Conservation (phyloP, 495 filamentous ascomycete species). For the Annulohypoxylon maeteangense region DNA sequence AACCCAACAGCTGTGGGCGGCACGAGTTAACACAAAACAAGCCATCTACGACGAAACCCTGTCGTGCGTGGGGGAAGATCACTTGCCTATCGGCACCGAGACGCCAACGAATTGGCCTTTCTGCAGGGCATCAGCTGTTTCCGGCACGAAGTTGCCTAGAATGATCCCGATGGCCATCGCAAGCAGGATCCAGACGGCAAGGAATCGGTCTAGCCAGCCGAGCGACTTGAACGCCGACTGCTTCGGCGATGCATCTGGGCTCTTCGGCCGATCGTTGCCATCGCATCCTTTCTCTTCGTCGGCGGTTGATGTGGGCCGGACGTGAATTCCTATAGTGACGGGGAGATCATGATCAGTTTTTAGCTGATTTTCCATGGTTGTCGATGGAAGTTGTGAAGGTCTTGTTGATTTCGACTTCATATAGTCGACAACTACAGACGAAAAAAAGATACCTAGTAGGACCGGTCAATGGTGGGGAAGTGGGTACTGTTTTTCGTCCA, state of each 20-base stretch:
- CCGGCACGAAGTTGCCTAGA: constrained; percentile 79
- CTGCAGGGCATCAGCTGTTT: constrained; percentile 69
- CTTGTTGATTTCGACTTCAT: background rate
- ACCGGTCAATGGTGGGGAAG: background rate
- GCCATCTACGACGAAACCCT: background rate
- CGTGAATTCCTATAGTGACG: background rate
- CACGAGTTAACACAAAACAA: background rate
- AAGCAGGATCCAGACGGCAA: constrained; percentile 86
- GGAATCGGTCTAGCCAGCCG: constrained; percentile 77
- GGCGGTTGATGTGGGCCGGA: constrained; percentile 6
- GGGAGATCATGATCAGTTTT: constrained; percentile 11
- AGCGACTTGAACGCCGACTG: constrained; percentile 63
- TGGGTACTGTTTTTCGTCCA: background rate
- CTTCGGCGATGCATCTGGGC: constrained; percentile 7
- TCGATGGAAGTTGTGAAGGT: background rate
- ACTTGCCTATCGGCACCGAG: constrained; percentile 79
- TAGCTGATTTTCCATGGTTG: background rate
- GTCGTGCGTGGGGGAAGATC: background rate
- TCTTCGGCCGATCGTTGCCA: constrained; percentile 1
- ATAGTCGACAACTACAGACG: no score
- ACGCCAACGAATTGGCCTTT: constrained; percentile 78
- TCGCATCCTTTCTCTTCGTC: constrained; percentile 15
- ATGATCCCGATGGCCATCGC: constrained; percentile 85
- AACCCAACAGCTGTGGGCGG: constrained; percentile 74
- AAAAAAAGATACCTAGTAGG: background rate